Evolutionary conservation across 1,284 basidiomycete genomes (phyloP), one percentile per base, ranked within the genome.

Genomic region (Tilletia indica): DNA sequence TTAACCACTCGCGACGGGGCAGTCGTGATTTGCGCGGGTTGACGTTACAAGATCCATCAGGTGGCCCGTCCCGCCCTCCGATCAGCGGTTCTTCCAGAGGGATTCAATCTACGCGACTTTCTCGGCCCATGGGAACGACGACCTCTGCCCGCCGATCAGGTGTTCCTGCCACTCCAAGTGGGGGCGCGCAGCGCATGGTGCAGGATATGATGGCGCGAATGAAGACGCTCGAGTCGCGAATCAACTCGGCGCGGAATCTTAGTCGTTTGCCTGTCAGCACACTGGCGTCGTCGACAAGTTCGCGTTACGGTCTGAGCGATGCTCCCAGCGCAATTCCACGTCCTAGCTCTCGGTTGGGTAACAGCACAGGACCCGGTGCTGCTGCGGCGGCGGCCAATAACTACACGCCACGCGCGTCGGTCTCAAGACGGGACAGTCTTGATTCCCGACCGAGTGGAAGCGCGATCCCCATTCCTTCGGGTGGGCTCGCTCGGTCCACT

Each of bases 191-290:
- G 34, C 61, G 61, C 0, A 81, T 78, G 72, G 78, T 81, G 68
- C 76, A 78, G 45, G 78, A 75, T 11, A 76, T 83, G 76, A 75
- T 78, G 8, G 70, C 71, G 66, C 77, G 80, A 69, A 79, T 83
- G 80, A 76, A 78, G 58, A 78, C 78, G 69, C 77, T 83, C 56
- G 78, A 82, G 69, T 70, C 72, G 14, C 77, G 79, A 16, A 75
- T 83, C 74, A 77, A 78, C 67, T 73, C 70, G 19, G 80, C 78
- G 21, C 73, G 76, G 70, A 74, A 74, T 42, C 56, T 77, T 14
- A 64, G 61, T 42, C 31, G 61, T 3, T 36, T 64, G 61, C 61
- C 1, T 73, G 72, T 5, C 63, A 71, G 3, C 70, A 74, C 6
- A 71, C 75, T 2, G 72, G 72, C 31, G 68, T 74, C 4, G 68